Conservation (phyloP, 805 yeast genomes). For the Wickerhamomyces ciferrii region DNA sequence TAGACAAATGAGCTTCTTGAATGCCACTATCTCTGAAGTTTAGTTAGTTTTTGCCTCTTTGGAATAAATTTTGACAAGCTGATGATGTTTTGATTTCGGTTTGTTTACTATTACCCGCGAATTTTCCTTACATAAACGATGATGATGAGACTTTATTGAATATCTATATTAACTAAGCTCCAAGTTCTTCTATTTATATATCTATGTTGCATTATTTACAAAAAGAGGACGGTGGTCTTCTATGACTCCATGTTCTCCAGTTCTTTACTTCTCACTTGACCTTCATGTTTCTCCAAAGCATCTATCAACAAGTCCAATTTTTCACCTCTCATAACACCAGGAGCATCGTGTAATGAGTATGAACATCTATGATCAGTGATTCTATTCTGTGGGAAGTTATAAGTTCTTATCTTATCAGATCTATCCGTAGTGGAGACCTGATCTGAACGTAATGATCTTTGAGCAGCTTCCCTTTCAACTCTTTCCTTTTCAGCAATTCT, state of each 20-base stretch:
- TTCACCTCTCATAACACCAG: constrained; percentile 58
- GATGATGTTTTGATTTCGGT: background rate
- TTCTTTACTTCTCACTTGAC: constrained; percentile 35
- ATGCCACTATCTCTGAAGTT: too few relatives aligned
- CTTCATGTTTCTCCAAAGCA: constrained; percentile 41
- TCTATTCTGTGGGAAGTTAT: constrained; percentile 88
- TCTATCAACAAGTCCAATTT: constrained; percentile 51
- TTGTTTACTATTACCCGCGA: background rate
- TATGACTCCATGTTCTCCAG: constrained; percentile 10
- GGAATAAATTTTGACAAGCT: too few relatives aligned
- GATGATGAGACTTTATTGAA: too few relatives aligned
- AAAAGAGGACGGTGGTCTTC: too few relatives aligned
- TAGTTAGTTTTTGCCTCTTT: too few relatives aligned
- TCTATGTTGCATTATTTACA: background rate
- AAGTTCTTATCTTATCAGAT: constrained; percentile 89
- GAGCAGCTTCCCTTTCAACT: constrained; percentile 56
- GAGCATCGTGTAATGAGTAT: constrained; percentile 68
- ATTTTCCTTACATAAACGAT: too few relatives aligned
- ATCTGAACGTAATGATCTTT: constrained; percentile 61
- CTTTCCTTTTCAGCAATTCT: constrained; percentile 80
- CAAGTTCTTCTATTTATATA: background rate
- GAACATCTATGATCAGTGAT: constrained; percentile 94
- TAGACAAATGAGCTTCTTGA: too few relatives aligned
- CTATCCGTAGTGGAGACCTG: constrained; percentile 90
- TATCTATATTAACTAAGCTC: too few relatives aligned